A percentile compares a stretch with the other conserved stretches of the same genome.
Evolutionary conservation across 164 flowering plant genomes (phyloP).

Genomic region (Warburgia ugandensis): DNA sequence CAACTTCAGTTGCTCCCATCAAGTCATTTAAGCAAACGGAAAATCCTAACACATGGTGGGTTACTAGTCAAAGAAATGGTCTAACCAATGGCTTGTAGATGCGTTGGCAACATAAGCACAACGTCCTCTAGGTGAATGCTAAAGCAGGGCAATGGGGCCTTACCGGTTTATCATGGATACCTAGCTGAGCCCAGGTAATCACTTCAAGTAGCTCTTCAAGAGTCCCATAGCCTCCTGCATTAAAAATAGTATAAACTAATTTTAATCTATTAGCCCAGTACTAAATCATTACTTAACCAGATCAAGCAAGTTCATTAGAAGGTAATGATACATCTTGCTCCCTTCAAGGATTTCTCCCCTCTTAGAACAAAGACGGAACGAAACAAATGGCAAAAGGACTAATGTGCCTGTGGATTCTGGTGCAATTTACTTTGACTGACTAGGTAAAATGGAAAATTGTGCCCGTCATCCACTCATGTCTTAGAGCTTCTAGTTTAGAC

Average conservation of each 20-base stretch:
- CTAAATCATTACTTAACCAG: not conserved
- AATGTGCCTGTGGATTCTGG: no score
- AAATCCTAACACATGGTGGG: not conserved
- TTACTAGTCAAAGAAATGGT: not conserved
- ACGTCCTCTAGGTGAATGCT: not conserved
- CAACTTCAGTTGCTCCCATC: not conserved
- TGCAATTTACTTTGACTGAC: not conserved
- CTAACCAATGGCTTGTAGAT: not conserved
- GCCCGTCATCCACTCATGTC: not conserved
- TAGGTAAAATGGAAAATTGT: no score
- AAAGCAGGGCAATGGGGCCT: constrained; percentile 1
- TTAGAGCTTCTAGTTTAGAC: not conserved
- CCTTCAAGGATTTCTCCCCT: no score
- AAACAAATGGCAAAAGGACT: not conserved
- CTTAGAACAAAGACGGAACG: no score
- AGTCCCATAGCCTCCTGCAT: constrained; percentile 66
- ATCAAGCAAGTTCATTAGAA: not conserved
- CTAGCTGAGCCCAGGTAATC: constrained; percentile 71
- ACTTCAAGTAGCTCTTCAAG: constrained; percentile 69
- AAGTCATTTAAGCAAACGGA: not conserved
- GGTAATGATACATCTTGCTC: no score
- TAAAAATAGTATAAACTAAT: not conserved
- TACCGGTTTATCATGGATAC: constrained; percentile 73
- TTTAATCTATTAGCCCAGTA: not conserved
- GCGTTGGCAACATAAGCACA: not conserved